These are phyloP conservation scores for Salix caprea DNA, from an alignment of 345 rosid species.

Conservation along the genomic window DNA sequence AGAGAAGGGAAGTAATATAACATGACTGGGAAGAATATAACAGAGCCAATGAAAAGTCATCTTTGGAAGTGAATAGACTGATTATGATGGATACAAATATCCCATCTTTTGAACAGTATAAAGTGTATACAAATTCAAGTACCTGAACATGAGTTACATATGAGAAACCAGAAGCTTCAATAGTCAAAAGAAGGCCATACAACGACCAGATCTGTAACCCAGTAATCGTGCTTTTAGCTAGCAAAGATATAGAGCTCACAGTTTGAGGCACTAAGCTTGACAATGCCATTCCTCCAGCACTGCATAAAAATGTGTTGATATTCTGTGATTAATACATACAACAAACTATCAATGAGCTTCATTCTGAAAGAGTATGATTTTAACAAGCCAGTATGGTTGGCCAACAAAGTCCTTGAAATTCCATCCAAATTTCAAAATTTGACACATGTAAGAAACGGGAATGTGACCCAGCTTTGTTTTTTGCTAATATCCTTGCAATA, in stretches of 20 bases:
- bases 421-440: too few species aligned
- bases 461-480: too few species aligned
- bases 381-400: too few species aligned
- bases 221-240: conserved; percentile 71
- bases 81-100: too few species aligned
- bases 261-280: conserved; percentile 88
- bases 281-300: conserved; percentile 99
- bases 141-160: conserved; percentile 97
- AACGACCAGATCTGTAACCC: conserved; percentile 83
- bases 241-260: conserved; percentile 70
- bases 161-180: conserved; percentile 97
- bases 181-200: conserved; percentile 95
- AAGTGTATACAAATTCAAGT: conserved; percentile 8
- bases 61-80: too few species aligned
- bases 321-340: background rate
- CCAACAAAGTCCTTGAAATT: too few species aligned
- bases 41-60: too few species aligned
- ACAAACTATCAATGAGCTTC: background rate
- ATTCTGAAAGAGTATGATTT: background rate
- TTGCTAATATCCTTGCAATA: too few species aligned
- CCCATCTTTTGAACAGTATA: too few species aligned
- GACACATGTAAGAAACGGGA: too few species aligned
- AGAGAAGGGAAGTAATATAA: too few species aligned
- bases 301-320: conserved; percentile 28
- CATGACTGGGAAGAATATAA: too few species aligned